Evolutionary conservation across 2,329 filamentous ascomycete species (phyloP), one percentile per base, ranked within the genome.

Genomic region (Alternaria panax): DNA sequence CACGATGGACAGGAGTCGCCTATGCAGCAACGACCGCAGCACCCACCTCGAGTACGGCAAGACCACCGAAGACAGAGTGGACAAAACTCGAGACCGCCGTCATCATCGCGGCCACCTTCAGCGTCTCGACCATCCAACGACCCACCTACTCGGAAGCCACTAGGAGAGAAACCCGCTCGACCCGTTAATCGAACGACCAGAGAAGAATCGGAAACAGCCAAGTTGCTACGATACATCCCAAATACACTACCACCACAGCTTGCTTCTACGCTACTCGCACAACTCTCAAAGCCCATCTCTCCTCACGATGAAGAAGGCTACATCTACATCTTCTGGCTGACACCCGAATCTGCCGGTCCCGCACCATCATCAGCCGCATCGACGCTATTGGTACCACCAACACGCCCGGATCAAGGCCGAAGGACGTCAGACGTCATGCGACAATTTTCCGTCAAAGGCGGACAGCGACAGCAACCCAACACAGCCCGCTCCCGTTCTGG

Each of bases 281-380:
- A 98, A 77, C 84, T 98, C 9, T 87, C 79, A 75, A 95, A 86
- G 82, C 92, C 84, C 1, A 86, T 93, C 45, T 93, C 92, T 0
- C 82, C 87, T 22, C 81, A 85, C 54, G 92, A 95, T 66, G 92
- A 96, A 68, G 74, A 75, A 48, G 95, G 95, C 36, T 99, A 95
- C 80, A 98, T 99, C 67, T 99, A 99, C 84, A 96, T 99, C 78
- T 99, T 98, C 84, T 97, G 94, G 93, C 85, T 97, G 22, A 97
- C 92, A 0, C 65, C 74, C 9, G 88, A 92, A 30, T 83, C 86
- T 34, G 85, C 84, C 2, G 80, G 86, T 7, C 75, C 83, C 0
- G 77, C 85, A 0, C 80, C 84, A 82, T 34, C 88, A 87, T 63
- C 71, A 6, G 67, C 75, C 2, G 75, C 76, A 3, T 74, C 70